Conservation (phyloP, 176 grass and related monocot genomes). For the Avena atlantica region DNA sequence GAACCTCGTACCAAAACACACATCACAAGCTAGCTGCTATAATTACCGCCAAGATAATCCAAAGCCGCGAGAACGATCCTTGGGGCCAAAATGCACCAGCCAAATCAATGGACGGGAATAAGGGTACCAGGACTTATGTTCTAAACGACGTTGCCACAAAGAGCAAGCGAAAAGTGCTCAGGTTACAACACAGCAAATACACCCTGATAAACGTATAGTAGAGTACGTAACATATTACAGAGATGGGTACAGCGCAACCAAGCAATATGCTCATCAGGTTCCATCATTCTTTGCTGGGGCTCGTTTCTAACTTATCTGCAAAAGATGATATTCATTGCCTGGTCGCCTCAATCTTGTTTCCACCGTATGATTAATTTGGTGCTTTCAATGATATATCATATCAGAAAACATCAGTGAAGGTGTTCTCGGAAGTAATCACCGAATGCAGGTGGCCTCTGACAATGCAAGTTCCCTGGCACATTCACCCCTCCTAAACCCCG, state of each 20-base stretch:
- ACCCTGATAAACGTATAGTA: neutral
- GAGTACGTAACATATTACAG: neutral
- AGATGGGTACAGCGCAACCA: neutral
- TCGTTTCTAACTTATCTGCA: neutral
- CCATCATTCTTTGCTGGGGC: neutral
- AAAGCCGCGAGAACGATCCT: too few relatives aligned
- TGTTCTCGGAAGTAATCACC: neutral
- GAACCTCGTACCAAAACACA: too few relatives aligned
- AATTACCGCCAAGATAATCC: too few relatives aligned
- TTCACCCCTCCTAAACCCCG: neutral
- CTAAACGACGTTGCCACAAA: too few relatives aligned
- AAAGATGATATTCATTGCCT: neutral
- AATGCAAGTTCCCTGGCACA: neutral
- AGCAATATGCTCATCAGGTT: neutral
- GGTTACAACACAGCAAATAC: neutral
- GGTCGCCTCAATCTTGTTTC: neutral
- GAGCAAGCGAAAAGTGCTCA: too few relatives aligned
- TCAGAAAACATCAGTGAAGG: neutral
- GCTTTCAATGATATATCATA: neutral
- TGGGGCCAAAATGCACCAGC: too few relatives aligned
- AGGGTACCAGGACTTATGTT: too few relatives aligned
- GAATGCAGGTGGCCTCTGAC: neutral
- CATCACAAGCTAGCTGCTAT: too few relatives aligned
- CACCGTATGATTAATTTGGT: neutral
- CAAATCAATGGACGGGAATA: too few relatives aligned